phyloP scores from a whole-genome alignment of 495 filamentous ascomycete genomes.

The Penicillium roqueforti region DNA sequence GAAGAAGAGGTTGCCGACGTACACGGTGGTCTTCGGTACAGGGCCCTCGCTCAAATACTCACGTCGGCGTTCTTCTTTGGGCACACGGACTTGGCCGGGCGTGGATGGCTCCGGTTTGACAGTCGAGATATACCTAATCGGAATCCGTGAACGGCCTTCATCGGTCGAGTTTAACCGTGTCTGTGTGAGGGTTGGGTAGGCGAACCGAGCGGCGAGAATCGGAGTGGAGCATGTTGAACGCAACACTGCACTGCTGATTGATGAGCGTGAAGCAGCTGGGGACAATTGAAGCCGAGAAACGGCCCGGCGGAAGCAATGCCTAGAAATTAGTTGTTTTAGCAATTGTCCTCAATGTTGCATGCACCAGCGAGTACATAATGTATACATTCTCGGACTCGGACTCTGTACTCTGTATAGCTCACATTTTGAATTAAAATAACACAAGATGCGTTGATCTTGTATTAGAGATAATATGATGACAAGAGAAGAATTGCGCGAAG shows the following conservation, averaged over 20 bases:
- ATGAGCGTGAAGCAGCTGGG: constrained; percentile 18
- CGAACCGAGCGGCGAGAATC: not conserved
- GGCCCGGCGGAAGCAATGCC: constrained; percentile 49
- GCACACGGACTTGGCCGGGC: not conserved
- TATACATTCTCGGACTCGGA: not conserved
- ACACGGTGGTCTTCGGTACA: constrained; percentile 49
- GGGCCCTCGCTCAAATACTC: not conserved
- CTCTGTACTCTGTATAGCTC: not conserved
- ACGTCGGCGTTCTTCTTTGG: not conserved
- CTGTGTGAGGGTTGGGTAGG: constrained; percentile 10
- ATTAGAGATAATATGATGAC: not conserved
- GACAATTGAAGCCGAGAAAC: constrained; percentile 45
- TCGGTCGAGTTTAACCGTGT: constrained; percentile 20
- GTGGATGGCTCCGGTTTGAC: not conserved
- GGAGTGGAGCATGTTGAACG: constrained; percentile 8
- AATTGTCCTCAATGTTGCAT: not conserved
- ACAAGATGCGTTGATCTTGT: not conserved
- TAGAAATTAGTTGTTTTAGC: constrained; percentile 18
- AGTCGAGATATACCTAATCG: not conserved
- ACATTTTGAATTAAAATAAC: not conserved
- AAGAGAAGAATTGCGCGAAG: not conserved
- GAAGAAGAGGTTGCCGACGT: constrained; percentile 83
- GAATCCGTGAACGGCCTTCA: not conserved
- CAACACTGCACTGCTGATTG: not conserved
- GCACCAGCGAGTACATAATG: not conserved